Conservation (phyloP, 2,329 filamentous ascomycete genomes). For the Ceratocystiopsis brevicomis region DNA sequence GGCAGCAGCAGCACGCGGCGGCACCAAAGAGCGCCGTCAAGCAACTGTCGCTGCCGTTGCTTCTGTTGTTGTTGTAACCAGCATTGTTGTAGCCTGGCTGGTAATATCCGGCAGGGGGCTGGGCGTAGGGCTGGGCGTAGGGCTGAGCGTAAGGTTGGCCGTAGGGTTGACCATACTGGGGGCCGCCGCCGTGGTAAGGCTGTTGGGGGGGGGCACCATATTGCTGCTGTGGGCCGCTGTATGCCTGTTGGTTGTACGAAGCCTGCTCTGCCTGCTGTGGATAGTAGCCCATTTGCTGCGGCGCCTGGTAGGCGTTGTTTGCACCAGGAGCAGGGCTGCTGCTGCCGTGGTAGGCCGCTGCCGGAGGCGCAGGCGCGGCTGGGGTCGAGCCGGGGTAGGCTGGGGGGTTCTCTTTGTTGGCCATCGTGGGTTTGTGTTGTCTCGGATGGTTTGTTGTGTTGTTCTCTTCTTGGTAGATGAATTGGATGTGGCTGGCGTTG, state of each 20-base stretch:
- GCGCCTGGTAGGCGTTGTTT: conserved; percentile 21
- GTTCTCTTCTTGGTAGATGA: too few relatives aligned
- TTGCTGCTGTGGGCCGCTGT: too few relatives aligned
- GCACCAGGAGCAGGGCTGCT: neutral
- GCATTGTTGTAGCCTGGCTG: conserved; percentile 13
- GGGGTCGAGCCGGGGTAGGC: conserved; percentile 23
- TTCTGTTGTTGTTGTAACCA: conserved; percentile 14
- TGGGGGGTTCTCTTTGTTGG: conserved; percentile 27
- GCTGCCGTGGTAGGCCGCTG: conserved; percentile 9
- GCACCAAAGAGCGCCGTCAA: conserved; percentile 29
- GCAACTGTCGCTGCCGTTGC: conserved; percentile 11
- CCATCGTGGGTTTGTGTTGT: conserved; percentile 15
- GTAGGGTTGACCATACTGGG: conserved; percentile 14
- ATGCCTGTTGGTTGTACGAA: too few relatives aligned
- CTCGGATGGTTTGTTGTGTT: too few relatives aligned
- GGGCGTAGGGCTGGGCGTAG: conserved; percentile 14
- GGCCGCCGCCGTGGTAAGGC: too few relatives aligned
- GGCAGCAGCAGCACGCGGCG: conserved; percentile 38
- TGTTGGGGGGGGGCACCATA: too few relatives aligned
- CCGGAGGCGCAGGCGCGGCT: conserved; percentile 5
- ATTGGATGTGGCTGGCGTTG: too few relatives aligned
- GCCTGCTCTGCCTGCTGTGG: conserved; percentile 14
- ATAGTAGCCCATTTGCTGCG: conserved; percentile 26
- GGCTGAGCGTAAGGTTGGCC: conserved; percentile 18
- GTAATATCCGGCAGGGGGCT: conserved; percentile 12